phyloP scores from a whole-genome alignment of 1,284 basidiomycete genomes.

The Termitomyces sp. region DNA sequence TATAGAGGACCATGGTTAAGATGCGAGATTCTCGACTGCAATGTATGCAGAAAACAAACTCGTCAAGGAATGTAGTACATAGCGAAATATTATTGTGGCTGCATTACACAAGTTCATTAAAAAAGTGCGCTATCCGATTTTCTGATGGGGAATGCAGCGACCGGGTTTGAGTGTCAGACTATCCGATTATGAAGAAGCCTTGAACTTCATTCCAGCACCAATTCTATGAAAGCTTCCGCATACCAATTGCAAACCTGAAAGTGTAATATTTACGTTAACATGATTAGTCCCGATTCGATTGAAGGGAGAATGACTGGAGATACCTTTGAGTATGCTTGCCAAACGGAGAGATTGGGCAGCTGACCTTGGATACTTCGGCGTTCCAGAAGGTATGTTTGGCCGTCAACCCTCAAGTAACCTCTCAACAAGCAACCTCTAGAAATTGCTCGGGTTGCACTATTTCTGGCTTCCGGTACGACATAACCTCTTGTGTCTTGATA shows the following conservation, averaged over 20 bases:
- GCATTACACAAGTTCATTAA: constrained; percentile 60
- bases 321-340: constrained; percentile 74
- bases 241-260: constrained; percentile 67
- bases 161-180: constrained; percentile 60
- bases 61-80: constrained; percentile 55
- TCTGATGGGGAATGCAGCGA: constrained; percentile 45
- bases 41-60: constrained; percentile 70
- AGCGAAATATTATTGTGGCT: constrained; percentile 83
- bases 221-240: constrained; percentile 75
- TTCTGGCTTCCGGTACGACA: constrained; percentile 79
- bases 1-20: too few species aligned
- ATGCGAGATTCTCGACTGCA: constrained; percentile 29
- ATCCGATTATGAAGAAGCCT: not conserved
- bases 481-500: constrained; percentile 23
- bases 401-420: not conserved
- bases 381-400: constrained; percentile 57
- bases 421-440: constrained; percentile 35
- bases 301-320: constrained; percentile 82
- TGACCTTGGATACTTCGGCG: constrained; percentile 76
- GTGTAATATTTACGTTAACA: constrained; percentile 84
- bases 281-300: constrained; percentile 88
- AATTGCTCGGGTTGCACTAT: constrained; percentile 80
- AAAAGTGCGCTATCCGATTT: not conserved
- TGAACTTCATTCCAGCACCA: constrained; percentile 48
- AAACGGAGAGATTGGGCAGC: constrained; percentile 75